Evolutionary conservation across 192 early-diverging fungal species (phyloP).

Genomic region (Linderina pennispora): DNA sequence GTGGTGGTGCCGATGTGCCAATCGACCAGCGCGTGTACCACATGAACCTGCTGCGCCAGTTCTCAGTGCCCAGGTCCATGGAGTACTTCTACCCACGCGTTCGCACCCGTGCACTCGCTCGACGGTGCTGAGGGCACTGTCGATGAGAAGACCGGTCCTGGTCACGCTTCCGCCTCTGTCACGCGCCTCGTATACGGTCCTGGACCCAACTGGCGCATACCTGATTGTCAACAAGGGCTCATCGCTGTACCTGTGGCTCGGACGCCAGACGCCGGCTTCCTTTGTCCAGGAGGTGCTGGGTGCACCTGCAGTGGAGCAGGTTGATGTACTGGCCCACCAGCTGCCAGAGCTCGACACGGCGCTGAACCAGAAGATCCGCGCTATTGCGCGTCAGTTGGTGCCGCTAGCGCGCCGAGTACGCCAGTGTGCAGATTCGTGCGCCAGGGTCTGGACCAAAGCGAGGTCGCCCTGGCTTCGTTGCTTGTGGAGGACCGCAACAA

Average conservation of each 20-base stretch:
- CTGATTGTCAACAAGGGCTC: slow-evolving; percentile 80
- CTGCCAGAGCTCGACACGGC: slow-evolving; percentile 66
- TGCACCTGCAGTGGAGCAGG: slow-evolving; percentile 58
- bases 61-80: slow-evolving; percentile 70
- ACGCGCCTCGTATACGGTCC: slow-evolving; percentile 68
- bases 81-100: slow-evolving; percentile 78
- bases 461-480: slow-evolving; percentile 69
- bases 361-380: slow-evolving; percentile 56
- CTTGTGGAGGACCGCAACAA: slow-evolving; percentile 87
- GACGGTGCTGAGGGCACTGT: slow-evolving; percentile 40
- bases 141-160: slow-evolving; percentile 45
- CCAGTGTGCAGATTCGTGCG: slow-evolving; percentile 71
- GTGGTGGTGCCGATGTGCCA: slow-evolving; percentile 64
- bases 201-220: slow-evolving; percentile 75
- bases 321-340: slow-evolving; percentile 47
- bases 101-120: slow-evolving; percentile 67
- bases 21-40: slow-evolving; percentile 75
- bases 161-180: slow-evolving; percentile 61
- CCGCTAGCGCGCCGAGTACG: slow-evolving; percentile 56
- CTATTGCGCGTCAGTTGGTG: slow-evolving; percentile 60
- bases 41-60: slow-evolving; percentile 72
- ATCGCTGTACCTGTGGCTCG: slow-evolving; percentile 82
- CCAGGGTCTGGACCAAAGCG: slow-evolving; percentile 76
- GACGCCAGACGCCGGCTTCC: slow-evolving; percentile 56
- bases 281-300: slow-evolving; percentile 80